A percentile compares a stretch with the other conserved stretches of the same genome.
Evolutionary conservation across 1,284 basidiomycete genomes (phyloP).

Genomic region (Farysia itapuensis): DNA sequence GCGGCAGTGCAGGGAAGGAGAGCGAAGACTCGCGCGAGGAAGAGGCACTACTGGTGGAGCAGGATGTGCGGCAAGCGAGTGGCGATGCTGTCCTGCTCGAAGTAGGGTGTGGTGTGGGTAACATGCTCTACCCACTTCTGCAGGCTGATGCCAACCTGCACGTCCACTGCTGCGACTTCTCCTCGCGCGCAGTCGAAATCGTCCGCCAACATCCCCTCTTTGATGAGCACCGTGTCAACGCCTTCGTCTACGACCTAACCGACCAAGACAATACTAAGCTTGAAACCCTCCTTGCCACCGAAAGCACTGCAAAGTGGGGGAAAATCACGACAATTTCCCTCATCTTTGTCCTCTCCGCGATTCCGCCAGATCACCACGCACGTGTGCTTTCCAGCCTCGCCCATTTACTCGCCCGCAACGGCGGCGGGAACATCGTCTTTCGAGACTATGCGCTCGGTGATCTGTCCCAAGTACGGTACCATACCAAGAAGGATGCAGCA

Average conservation of each 20-base stretch:
- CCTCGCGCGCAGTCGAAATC: slow-evolving; percentile 49
- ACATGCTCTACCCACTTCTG: slow-evolving; percentile 55
- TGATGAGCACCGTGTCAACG: slow-evolving; percentile 43
- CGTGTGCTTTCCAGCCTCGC: slow-evolving; percentile 7
- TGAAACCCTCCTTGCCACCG: not conserved
- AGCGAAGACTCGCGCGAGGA: slow-evolving; percentile 22
- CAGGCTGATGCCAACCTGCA: slow-evolving; percentile 31
- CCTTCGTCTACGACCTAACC: slow-evolving; percentile 59
- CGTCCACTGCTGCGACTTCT: slow-evolving; percentile 59
- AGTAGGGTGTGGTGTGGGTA: slow-evolving; percentile 59
- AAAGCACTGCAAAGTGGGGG: slow-evolving; percentile 6
- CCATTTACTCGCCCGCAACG: not conserved
- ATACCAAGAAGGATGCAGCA: slow-evolving; percentile 47
- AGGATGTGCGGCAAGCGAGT: not conserved
- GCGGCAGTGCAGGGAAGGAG: not conserved
- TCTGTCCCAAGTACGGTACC: slow-evolving; percentile 59
- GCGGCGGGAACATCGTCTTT: slow-evolving; percentile 48
- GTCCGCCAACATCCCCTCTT: slow-evolving; percentile 50
- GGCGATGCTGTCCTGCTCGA: slow-evolving; percentile 42
- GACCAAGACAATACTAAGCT: slow-evolving; percentile 1
- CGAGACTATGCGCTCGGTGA: slow-evolving; percentile 61
- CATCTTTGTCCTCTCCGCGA: slow-evolving; percentile 60
- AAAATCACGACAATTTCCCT: slow-evolving; percentile 47
- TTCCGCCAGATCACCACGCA: slow-evolving; percentile 55
- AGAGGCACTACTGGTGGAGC: slow-evolving; percentile 8